Percentiles rank a stretch among this genome's conserved stretches.
phyloP scores from a whole-genome alignment of 1,139 yeast species.

The Lodderomyces pseudojiufengensis region DNA sequence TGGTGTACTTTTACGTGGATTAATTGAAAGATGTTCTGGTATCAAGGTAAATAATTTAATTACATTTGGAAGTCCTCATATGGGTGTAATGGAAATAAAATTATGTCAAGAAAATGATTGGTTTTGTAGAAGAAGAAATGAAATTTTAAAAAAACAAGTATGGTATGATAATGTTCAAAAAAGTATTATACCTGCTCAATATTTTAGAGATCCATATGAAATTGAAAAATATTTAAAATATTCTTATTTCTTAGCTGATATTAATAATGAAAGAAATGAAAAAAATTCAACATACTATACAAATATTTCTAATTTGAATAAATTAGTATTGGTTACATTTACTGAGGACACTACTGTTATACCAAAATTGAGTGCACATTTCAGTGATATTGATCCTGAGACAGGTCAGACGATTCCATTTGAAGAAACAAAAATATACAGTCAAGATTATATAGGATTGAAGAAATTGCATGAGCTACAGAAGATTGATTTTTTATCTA shows the following conservation, averaged over 20 bases:
- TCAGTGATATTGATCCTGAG: slow-evolving; percentile 49
- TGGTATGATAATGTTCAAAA: slow-evolving; percentile 60
- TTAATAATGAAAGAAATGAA: slow-evolving; percentile 56
- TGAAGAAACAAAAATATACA: slow-evolving; percentile 47
- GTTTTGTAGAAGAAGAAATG: slow-evolving; percentile 58
- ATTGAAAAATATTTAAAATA: slow-evolving; percentile 46
- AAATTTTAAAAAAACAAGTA: slow-evolving; percentile 53
- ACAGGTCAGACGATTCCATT: slow-evolving; percentile 45
- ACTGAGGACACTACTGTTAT: slow-evolving; percentile 61
- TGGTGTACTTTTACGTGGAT: slow-evolving; percentile 66
- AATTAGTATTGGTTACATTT: slow-evolving; percentile 59
- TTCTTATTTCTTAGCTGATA: slow-evolving; percentile 56
- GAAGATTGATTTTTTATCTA: slow-evolving; percentile 44
- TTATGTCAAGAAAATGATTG: slow-evolving; percentile 55
- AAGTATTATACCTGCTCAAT: slow-evolving; percentile 68
- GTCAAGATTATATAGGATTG: slow-evolving; percentile 59
- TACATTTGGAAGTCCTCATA: slow-evolving; percentile 81
- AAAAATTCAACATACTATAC: slow-evolving; percentile 32
- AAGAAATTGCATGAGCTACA: slow-evolving; percentile 38
- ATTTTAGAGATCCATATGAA: slow-evolving; percentile 55
- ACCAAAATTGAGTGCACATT: slow-evolving; percentile 72
- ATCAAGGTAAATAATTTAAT: slow-evolving; percentile 52
- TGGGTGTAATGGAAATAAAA: slow-evolving; percentile 72
- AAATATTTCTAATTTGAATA: slow-evolving; percentile 42
- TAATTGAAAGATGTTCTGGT: slow-evolving; percentile 53